Percentiles rank a stretch among this genome's conserved stretches.
These are phyloP conservation scores for Colletotrichum sp. DNA, from an alignment of 2,329 filamentous ascomycete species.

Conservation along the genomic window DNA sequence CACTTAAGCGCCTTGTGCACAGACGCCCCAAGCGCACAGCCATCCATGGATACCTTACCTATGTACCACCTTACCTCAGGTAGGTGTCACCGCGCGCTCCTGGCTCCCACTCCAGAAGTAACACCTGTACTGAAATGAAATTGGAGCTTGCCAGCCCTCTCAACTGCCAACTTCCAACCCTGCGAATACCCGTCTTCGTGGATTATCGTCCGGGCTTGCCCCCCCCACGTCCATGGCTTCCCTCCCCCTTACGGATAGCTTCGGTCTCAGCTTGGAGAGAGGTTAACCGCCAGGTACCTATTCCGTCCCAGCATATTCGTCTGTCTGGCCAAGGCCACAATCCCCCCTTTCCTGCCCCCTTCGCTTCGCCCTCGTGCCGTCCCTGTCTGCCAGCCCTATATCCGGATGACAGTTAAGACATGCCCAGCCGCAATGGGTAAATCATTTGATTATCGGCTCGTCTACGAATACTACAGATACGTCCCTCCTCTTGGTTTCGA, in stretches of 20 bases:
- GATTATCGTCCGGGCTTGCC: neutral
- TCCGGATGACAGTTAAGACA: neutral
- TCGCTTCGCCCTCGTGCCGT: neutral
- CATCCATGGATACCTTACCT: neutral
- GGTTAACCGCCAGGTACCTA: neutral
- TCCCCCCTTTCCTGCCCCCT: neutral
- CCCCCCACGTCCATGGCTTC: neutral
- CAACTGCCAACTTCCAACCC: neutral
- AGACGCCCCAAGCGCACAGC: slow-evolving; percentile 3
- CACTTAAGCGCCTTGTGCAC: neutral
- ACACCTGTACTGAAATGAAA: neutral
- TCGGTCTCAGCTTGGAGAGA: neutral
- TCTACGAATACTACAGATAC: neutral
- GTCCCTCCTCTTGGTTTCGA: neutral
- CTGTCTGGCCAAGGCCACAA: neutral
- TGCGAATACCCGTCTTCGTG: neutral
- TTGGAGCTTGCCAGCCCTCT: neutral
- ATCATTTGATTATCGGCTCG: neutral
- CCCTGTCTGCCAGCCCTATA: neutral
- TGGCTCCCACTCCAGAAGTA: neutral
- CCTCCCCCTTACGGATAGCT: neutral
- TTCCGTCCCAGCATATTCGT: neutral
- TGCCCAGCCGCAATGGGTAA: neutral
- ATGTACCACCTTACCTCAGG: neutral
- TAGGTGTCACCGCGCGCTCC: neutral